phyloP scores from a whole-genome alignment of 2,329 filamentous ascomycete species.

The Fusarium chlamydosporum region DNA sequence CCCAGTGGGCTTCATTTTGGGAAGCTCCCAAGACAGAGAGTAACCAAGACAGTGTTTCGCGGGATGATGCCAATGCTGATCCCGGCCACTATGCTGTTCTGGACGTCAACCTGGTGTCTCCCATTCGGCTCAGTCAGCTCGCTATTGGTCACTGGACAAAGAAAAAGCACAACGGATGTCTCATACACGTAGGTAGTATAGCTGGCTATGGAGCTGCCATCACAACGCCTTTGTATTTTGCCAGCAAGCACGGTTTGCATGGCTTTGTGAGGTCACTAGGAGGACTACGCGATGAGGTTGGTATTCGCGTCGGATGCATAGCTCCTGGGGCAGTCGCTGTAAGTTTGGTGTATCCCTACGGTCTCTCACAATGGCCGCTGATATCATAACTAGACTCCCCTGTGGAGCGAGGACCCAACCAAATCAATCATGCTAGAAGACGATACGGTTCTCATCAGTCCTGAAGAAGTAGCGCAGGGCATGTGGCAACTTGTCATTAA shows the following conservation, averaged over 20 bases:
- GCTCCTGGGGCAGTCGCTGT: constrained; percentile 55
- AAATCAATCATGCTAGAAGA: constrained; percentile 50
- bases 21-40: constrained; percentile 51
- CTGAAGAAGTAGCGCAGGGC: constrained; percentile 53
- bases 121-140: constrained; percentile 57
- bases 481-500: constrained; percentile 52
- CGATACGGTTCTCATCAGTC: constrained; percentile 50
- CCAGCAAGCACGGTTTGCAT: constrained; percentile 57
- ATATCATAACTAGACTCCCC: constrained; percentile 49
- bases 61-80: constrained; percentile 50
- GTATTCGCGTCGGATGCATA: constrained; percentile 44
- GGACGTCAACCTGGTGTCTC: constrained; percentile 57
- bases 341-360: constrained; percentile 5
- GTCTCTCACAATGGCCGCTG: background rate
- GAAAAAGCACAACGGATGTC: constrained; percentile 48
- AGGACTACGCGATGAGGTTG: constrained; percentile 50
- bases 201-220: constrained; percentile 52
- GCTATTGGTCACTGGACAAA: constrained; percentile 57
- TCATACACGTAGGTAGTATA: constrained; percentile 56
- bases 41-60: constrained; percentile 49
- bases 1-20: constrained; percentile 57
- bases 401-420: constrained; percentile 54
- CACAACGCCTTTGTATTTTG: constrained; percentile 56
- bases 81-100: constrained; percentile 55
- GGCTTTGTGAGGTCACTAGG: constrained; percentile 55